Percentiles rank a stretch among this genome's conserved stretches.
phyloP scores from a whole-genome alignment of 192 early-diverging fungal species.

The Ambispora gerdemannii region DNA sequence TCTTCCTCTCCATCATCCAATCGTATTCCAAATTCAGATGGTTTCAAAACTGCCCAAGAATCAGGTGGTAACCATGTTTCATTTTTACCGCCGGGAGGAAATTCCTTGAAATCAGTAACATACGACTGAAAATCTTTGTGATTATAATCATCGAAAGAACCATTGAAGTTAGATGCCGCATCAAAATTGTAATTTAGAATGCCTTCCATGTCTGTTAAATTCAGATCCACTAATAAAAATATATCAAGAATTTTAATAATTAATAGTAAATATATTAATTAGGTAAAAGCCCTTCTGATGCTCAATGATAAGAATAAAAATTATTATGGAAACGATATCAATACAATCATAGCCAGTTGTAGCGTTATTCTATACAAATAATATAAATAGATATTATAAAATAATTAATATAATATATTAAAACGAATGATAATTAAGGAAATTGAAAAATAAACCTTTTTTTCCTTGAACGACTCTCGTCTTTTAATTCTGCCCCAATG shows the following conservation, averaged over 20 bases:
- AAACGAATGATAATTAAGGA: background rate
- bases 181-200: conserved; percentile 39
- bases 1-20: background rate
- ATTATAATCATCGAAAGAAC: background rate
- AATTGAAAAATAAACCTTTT: background rate
- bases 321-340: background rate
- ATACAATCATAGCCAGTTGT: background rate
- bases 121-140: background rate
- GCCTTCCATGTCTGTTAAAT: conserved; percentile 46
- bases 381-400: too few species aligned
- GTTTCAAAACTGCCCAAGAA: conserved; percentile 65
- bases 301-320: background rate
- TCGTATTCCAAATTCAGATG: conserved; percentile 39
- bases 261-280: too few species aligned
- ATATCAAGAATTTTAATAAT: background rate
- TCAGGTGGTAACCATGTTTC: conserved; percentile 67
- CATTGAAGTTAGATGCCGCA: background rate
- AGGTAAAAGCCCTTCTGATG: too few species aligned
- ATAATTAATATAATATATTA: background rate
- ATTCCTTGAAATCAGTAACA: background rate
- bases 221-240: conserved; percentile 36
- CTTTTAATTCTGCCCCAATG: background rate
- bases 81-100: background rate
- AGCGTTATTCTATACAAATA: background rate
- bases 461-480: background rate